These are phyloP conservation scores for Peronospora belbahrii DNA, from an alignment of 352 stramenopile genomes.

Conservation along the genomic window DNA sequence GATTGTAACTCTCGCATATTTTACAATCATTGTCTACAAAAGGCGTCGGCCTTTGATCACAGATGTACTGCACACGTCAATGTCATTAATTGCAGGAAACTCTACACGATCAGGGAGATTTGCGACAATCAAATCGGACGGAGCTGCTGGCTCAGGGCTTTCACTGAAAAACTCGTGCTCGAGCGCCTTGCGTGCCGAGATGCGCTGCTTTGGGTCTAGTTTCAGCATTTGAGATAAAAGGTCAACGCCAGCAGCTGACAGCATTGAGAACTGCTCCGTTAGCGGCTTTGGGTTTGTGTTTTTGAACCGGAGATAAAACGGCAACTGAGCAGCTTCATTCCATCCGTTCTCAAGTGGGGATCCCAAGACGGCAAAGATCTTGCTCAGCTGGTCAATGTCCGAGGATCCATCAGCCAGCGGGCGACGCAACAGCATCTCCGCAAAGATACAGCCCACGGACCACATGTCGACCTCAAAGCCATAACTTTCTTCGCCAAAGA, in stretches of 20 bases:
- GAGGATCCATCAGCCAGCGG: conserved; percentile 59
- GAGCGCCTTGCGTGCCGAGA: conserved; percentile 43
- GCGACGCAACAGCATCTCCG: conserved; percentile 55
- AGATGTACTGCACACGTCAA: conserved; percentile 20
- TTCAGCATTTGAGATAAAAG: conserved; percentile 42
- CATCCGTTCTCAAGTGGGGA: conserved; percentile 60
- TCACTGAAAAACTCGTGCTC: conserved; percentile 62
- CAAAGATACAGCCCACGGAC: conserved; percentile 76
- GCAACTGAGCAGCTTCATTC: conserved; percentile 41
- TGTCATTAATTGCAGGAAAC: conserved; percentile 7
- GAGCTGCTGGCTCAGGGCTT: conserved; percentile 18
- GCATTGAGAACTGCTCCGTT: conserved; percentile 43
- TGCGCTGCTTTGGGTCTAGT: conserved; percentile 55
- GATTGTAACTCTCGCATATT: conserved; percentile 1
- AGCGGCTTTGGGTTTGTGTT: conserved; percentile 53
- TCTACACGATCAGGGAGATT: conserved; percentile 24
- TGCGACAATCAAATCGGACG: conserved; percentile 24
- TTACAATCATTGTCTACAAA: conserved; percentile 21
- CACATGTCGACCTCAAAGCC: conserved; percentile 62
- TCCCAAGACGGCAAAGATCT: conserved; percentile 58
- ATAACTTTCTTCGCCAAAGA: conserved; percentile 66
- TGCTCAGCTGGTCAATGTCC: conserved; percentile 76
- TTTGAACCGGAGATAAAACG: conserved; percentile 73
- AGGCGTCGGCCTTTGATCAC: conserved; percentile 51
- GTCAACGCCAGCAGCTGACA: conserved; percentile 46